These are phyloP conservation scores for Juglanconis juglandina DNA, from an alignment of 2,329 filamentous ascomycete species.

Conservation along the genomic window DNA sequence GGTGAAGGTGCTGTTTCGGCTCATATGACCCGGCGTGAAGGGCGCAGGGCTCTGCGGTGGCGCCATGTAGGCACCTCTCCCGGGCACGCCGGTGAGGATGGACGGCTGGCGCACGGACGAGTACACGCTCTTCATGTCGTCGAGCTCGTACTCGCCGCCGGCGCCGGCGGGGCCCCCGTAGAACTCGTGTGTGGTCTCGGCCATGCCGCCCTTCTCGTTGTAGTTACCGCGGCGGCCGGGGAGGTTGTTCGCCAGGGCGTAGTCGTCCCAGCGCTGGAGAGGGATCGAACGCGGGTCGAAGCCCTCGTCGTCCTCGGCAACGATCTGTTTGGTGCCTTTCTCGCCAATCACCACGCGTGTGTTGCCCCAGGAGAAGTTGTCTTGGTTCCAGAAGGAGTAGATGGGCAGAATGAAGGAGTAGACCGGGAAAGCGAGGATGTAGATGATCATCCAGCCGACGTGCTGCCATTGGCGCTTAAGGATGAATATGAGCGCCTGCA, in stretches of 20 bases:
- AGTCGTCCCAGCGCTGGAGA: conserved; percentile 95
- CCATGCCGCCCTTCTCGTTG: conserved; percentile 58
- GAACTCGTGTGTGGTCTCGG: conserved; percentile 67
- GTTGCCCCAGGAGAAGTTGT: conserved; percentile 98
- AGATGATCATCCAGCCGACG: conserved; percentile 99
- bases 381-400: conserved; percentile 99
- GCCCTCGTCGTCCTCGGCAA: conserved; percentile 77
- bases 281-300: conserved; percentile 93
- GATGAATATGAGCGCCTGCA: conserved; percentile 94
- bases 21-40: conserved; percentile 49
- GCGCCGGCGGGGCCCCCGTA: conserved; percentile 69
- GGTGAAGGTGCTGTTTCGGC: conserved; percentile 42
- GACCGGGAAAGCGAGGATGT: conserved; percentile 90
- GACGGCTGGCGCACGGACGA: conserved; percentile 87
- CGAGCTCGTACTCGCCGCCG: conserved; percentile 74
- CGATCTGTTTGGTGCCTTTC: conserved; percentile 83
- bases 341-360: conserved; percentile 96
- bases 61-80: conserved; percentile 65
- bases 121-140: conserved; percentile 96
- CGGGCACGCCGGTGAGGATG: conserved; percentile 78
- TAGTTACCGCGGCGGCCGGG: conserved; percentile 80
- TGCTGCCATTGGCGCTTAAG: conserved; percentile 98
- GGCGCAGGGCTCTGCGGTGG: conserved; percentile 78
- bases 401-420: conserved; percentile 88
- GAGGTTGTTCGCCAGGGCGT: conserved; percentile 79